These are phyloP conservation scores for Fraxinus albicans DNA, from an alignment of 305 asterid genomes.

Conservation along the genomic window DNA sequence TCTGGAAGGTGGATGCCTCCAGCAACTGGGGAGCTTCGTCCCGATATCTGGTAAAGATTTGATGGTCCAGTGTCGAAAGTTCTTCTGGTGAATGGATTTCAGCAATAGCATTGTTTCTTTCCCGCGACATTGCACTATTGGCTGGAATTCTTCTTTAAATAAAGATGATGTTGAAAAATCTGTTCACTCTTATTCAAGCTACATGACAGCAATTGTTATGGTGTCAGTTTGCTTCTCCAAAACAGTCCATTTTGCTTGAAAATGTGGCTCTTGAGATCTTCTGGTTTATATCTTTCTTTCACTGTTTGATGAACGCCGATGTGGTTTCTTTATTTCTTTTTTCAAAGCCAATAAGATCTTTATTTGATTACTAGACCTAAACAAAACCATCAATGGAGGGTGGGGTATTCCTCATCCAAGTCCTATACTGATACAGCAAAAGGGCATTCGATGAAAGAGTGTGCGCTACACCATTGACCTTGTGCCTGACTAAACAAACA, in stretches of 20 bases:
- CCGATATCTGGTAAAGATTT: constrained; percentile 65
- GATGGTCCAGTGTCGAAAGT: background rate
- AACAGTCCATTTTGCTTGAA: background rate
- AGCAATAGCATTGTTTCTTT: constrained; percentile 13
- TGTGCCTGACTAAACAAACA: background rate
- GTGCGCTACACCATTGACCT: background rate
- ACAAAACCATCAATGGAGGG: background rate
- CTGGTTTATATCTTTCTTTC: background rate
- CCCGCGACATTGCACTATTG: constrained; percentile 5
- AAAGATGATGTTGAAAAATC: constrained; percentile 43
- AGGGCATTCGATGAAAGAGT: background rate
- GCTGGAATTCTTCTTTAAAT: constrained; percentile 32
- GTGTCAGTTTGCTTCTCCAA: background rate
- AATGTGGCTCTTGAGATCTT: background rate
- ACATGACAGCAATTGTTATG: constrained; percentile 7
- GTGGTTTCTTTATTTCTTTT: background rate
- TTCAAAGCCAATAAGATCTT: background rate
- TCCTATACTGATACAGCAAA: background rate
- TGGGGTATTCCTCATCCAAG: background rate
- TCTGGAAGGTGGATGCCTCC: constrained; percentile 96
- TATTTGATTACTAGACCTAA: background rate
- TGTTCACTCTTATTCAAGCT: constrained; percentile 23
- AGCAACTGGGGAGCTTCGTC: constrained; percentile 86
- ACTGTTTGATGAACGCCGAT: background rate
- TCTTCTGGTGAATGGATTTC: constrained; percentile 5